phyloP scores from a whole-genome alignment of 1,139 yeast genomes.

The Yamadazyma sp. region DNA sequence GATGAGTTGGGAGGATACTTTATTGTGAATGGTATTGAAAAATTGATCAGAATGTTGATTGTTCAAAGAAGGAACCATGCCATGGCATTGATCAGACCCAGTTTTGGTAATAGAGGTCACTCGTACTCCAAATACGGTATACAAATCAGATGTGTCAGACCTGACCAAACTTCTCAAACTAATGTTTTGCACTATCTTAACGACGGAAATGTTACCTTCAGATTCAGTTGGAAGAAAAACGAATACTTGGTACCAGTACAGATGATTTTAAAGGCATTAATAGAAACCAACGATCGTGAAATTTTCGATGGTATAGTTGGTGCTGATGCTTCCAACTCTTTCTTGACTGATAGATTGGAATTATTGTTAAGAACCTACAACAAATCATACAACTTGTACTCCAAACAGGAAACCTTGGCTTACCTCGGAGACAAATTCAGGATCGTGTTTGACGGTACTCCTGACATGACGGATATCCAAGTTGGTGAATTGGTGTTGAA shows the following conservation, averaged over 20 bases:
- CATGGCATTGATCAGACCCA: conserved; percentile 95
- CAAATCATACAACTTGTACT: conserved; percentile 72
- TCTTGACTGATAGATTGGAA: conserved; percentile 97
- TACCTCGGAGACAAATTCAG: conserved; percentile 95
- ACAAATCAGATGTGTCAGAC: conserved; percentile 90
- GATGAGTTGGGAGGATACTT: conserved; percentile 98
- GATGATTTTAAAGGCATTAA: conserved; percentile 87
- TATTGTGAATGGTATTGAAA: conserved; percentile 94
- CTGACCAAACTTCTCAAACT: conserved; percentile 96
- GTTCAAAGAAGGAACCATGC: conserved; percentile 98
- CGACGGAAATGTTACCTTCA: conserved; percentile 94
- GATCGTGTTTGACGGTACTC: conserved; percentile 85
- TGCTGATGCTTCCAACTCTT: conserved; percentile 79
- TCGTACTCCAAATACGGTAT: conserved; percentile 87
- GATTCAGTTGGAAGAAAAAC: conserved; percentile 96
- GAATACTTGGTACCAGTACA: conserved; percentile 92
- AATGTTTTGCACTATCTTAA: conserved; percentile 92
- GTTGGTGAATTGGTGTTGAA: conserved; percentile 84
- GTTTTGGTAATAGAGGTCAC: conserved; percentile 92
- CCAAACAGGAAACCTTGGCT: conserved; percentile 86
- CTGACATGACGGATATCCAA: conserved; percentile 83
- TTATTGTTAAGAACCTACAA: conserved; percentile 77
- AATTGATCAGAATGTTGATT: conserved; percentile 92
- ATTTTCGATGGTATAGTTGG: conserved; percentile 96
- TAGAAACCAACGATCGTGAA: conserved; percentile 90